Base-by-base conservation (phyloP, 2,329 filamentous ascomycete species). In the Talaromyces sp. region DNA sequence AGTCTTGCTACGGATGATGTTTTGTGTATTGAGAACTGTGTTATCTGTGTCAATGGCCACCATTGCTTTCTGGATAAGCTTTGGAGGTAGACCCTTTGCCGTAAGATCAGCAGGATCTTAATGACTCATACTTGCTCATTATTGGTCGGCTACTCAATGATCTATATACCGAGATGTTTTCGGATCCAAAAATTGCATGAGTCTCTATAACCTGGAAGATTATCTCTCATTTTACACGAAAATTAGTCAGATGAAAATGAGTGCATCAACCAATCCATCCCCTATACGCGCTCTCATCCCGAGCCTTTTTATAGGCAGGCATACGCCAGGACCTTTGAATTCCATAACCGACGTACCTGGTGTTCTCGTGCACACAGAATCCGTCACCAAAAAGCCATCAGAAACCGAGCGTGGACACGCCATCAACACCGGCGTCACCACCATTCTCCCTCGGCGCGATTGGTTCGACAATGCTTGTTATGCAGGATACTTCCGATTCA, bases 401-500 rank as follows among this genome's bases (percentile, higher is more conserved):
- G 63, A 60, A 31, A 65, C 63, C 31, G 27, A 58, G 13, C 62
- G 61, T 16, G 39, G 45, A 3, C 63, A 61, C 10, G 58, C 57
- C 8, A 56, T 65, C 49, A 65, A 65, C 35, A 65, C 63, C 8
- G 63, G 63, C 11, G 58, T 65, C n/a, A 65, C 63, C 16, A 39
- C 45, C 7, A 61, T 65, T 9, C 63, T 65, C 13, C 63, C 63
- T 4, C 63, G 63, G 22, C 58, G 63, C 5, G 58, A 65, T 39
- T 65, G 63, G 63, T 65, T 65, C 39, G n/a, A 65, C 16, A 43
- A 61, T 33, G 63, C 35, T 16, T 60, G 63, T 37, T 65, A 65
- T n/a, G 63, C 63, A 14, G 58, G 63, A 2, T 65, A 65, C n/a
- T 65, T 65, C 14, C 63, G 63, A 3, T 65, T 65, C 41, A 65